Conservation (phyloP, 345 rosid species). For the Anacardium occidentale region DNA sequence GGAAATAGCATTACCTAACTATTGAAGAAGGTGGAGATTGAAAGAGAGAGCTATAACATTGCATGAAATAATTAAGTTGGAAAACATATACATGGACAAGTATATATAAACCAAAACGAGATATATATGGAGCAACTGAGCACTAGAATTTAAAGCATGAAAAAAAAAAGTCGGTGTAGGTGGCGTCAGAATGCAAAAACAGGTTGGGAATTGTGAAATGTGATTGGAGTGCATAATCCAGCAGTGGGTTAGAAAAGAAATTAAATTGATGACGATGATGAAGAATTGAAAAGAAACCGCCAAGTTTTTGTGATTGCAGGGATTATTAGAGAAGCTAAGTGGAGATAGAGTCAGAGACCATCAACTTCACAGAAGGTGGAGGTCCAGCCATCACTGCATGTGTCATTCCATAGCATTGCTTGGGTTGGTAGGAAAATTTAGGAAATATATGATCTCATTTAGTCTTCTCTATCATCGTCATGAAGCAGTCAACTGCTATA, state of each 20-base stretch:
- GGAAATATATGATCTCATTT: no score
- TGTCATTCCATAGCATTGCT: no score
- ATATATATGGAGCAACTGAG: neutral
- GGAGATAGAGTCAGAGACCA: slow-evolving; percentile 24
- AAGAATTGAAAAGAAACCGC: neutral
- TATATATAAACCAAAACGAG: neutral
- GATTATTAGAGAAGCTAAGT: neutral
- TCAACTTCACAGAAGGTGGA: slow-evolving; percentile 17
- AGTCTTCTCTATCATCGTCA: no score
- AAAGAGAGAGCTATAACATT: no score
- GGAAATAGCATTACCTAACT: no score
- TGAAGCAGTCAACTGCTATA: neutral
- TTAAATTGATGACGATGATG: neutral
- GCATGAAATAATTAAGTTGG: no score
- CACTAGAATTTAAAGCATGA: no score
- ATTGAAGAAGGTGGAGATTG: no score
- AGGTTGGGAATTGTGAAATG: neutral
- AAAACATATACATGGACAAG: no score
- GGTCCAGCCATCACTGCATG: neutral
- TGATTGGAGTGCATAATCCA: slow-evolving; percentile 14
- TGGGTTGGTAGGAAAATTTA: neutral
- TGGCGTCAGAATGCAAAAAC: neutral
- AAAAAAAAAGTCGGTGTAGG: no score
- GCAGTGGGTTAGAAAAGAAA: neutral
- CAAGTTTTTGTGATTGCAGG: slow-evolving; percentile 1